These are phyloP conservation scores for Pythium brassicae DNA, from an alignment of 352 stramenopile genomes.

Conservation along the genomic window DNA sequence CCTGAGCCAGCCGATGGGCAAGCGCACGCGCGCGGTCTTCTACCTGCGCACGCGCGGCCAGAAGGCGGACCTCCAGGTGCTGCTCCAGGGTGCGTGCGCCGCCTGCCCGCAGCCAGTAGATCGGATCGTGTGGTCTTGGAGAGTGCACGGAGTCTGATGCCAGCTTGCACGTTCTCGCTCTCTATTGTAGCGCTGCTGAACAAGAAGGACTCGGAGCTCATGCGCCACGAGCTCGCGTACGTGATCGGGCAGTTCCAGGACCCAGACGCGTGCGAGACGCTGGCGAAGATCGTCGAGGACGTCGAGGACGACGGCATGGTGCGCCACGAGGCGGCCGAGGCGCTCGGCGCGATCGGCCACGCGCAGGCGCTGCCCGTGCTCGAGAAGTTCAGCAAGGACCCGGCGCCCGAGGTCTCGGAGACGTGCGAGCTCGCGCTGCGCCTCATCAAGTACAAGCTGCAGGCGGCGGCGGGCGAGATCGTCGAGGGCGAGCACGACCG, in stretches of 20 bases:
- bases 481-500: conserved; percentile 62
- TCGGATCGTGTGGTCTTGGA: no score
- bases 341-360: conserved; percentile 94
- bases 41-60: conserved; percentile 83
- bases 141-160: no score
- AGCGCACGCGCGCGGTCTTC: conserved; percentile 91
- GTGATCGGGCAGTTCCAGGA: conserved; percentile 98
- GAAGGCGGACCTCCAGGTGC: conserved; percentile 70
- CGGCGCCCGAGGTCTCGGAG: conserved; percentile 90
- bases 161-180: no score
- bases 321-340: conserved; percentile 94
- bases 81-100: conserved; percentile 37
- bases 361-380: conserved; percentile 77
- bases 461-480: conserved; percentile 46
- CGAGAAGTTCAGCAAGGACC: conserved; percentile 76
- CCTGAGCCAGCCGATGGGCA: conserved; percentile 75
- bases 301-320: conserved; percentile 90
- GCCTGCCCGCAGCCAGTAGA: no score
- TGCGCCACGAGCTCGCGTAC: conserved; percentile 98
- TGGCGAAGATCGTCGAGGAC: conserved; percentile 79
- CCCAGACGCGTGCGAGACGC: conserved; percentile 64
- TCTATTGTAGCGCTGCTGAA: conserved; percentile 58
- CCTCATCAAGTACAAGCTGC: conserved; percentile 89
- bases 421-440: conserved; percentile 93
- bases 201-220: conserved; percentile 89